Conservation (phyloP, 2,329 filamentous ascomycete genomes). For the Colletotrichum sp. region DNA sequence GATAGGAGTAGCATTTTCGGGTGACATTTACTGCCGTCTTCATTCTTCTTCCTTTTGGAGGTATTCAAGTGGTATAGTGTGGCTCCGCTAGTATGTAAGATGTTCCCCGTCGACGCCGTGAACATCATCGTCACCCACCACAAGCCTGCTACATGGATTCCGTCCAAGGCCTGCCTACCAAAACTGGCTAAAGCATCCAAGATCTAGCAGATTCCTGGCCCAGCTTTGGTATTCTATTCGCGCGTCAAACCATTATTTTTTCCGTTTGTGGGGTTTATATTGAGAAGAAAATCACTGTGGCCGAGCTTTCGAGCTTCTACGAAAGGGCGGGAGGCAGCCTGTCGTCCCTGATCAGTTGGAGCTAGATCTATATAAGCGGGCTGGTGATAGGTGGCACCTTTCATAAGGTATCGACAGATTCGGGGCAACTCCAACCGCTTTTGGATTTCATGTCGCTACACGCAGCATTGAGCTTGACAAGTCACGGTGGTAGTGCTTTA, state of each 20-base stretch:
- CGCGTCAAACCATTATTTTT: too few relatives aligned
- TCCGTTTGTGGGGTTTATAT: background rate
- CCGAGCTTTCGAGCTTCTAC: background rate
- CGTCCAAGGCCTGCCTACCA: fast-evolving
- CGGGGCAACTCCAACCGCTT: too few relatives aligned
- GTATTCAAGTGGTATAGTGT: background rate
- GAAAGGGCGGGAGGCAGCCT: fast-evolving
- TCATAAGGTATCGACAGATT: too few relatives aligned
- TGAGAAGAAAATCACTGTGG: background rate
- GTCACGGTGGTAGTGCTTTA: too few relatives aligned
- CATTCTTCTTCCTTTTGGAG: background rate
- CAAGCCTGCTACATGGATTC: background rate
- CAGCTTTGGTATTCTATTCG: background rate
- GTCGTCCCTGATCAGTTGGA: fast-evolving
- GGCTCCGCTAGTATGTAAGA: too few relatives aligned
- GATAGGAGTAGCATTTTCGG: fast-evolving
- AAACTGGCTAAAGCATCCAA: background rate
- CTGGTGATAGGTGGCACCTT: too few relatives aligned
- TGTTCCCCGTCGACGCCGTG: background rate
- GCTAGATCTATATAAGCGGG: background rate
- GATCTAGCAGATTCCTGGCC: background rate
- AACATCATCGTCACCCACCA: background rate
- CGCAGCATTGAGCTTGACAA: too few relatives aligned
- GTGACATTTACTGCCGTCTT: fast-evolving
- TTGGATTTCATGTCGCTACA: too few relatives aligned